These are phyloP conservation scores for Naganishia antarctica DNA, from an alignment of 768 basidiomycete genomes.

Conservation along the genomic window DNA sequence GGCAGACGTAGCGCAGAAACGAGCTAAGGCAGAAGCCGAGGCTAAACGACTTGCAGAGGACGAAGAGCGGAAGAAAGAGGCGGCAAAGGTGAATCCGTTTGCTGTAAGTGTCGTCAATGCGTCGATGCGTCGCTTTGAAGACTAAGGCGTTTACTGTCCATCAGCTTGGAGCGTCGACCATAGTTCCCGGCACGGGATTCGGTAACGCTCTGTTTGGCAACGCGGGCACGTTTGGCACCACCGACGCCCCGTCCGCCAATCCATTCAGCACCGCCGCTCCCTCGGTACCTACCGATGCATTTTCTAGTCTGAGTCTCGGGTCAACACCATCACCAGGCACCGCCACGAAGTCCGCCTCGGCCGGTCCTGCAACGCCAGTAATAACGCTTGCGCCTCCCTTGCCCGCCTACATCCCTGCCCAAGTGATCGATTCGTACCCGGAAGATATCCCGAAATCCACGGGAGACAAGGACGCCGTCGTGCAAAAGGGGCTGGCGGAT, in stretches of 20 bases:
- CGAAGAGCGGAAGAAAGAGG: conserved; percentile 28
- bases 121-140: no score
- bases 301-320: conserved; percentile 5
- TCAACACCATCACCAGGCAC: conserved; percentile 28
- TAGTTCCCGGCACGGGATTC: conserved; percentile 18
- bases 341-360: conserved; percentile 29
- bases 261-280: conserved; percentile 27
- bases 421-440: conserved; percentile 45
- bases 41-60: conserved; percentile 27
- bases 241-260: conserved; percentile 25
- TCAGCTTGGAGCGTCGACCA: neutral
- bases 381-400: conserved; percentile 39
- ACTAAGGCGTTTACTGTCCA: neutral
- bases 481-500: conserved; percentile 30
- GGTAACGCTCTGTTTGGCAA: conserved; percentile 32
- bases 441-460: conserved; percentile 21
- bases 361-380: conserved; percentile 21
- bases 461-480: conserved; percentile 9
- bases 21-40: conserved; percentile 32
- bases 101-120: no score
- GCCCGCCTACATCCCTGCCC: conserved; percentile 46
- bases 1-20: conserved; percentile 38
- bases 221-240: conserved; percentile 29
- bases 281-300: conserved; percentile 21
- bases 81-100: conserved; percentile 47